These are phyloP conservation scores for Chlorella variabilis DNA, from an alignment of 163 green algal species.

Conservation along the genomic window DNA sequence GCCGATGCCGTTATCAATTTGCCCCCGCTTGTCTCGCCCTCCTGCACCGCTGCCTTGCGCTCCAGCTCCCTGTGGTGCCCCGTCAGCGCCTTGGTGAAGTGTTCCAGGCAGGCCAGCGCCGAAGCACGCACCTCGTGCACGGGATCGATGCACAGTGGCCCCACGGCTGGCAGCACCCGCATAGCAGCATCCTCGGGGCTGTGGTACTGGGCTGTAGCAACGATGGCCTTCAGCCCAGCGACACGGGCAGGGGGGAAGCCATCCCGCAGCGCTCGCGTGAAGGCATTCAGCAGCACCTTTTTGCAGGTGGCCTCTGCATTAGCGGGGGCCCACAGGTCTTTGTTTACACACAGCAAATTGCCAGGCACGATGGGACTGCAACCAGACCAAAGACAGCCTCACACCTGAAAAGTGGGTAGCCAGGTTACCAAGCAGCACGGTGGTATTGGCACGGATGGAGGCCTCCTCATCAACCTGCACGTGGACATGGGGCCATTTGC, in stretches of 20 bases:
- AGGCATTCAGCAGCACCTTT: constrained; percentile 93
- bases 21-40: constrained; percentile 16
- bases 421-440: constrained; percentile 96
- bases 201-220: constrained; percentile 86
- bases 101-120: constrained; percentile 71
- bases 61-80: constrained; percentile 62
- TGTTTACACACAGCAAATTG: not conserved
- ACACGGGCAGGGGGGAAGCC: constrained; percentile 85
- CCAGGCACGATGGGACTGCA: no score
- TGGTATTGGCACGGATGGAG: constrained; percentile 98
- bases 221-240: constrained; percentile 85
- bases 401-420: constrained; percentile 78
- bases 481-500: no score
- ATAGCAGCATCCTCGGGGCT: constrained; percentile 79
- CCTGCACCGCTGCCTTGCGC: constrained; percentile 15
- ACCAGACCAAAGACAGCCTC: constrained; percentile 44
- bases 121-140: constrained; percentile 78
- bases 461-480: constrained; percentile 94
- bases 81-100: constrained; percentile 66
- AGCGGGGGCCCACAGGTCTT: no score
- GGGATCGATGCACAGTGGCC: constrained; percentile 85
- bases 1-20: constrained; percentile 23
- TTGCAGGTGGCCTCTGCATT: constrained; percentile 59
- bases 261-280: constrained; percentile 93
- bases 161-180: constrained; percentile 84